Evolutionary conservation across 305 asterid genomes (phyloP), one percentile per base, ranked within the genome.

Genomic region (Solanum aculeatissimum): DNA sequence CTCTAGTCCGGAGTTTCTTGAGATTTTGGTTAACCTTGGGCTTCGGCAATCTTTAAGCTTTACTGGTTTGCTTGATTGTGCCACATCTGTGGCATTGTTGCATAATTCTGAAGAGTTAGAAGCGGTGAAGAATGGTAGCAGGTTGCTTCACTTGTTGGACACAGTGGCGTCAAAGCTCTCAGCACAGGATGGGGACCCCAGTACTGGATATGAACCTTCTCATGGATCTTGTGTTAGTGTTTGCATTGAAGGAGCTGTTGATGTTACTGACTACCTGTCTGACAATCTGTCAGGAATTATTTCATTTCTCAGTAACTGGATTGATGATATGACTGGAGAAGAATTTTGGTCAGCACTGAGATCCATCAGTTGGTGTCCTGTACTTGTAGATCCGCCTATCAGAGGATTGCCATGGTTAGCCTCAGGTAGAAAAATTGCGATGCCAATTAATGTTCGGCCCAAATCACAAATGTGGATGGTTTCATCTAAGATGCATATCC

Each of bases 311-410:
- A 85, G 87, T 72, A 89, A 93, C 91, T 86, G 92, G 89, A 88
- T 91, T 84, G 91, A 89, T 82, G 98, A 92, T 91, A 88, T 87
- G 87, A 89, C 90, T 71, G 80, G 84, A 85, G 97, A 93, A 84
- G 90, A 88, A 43, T 95, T 96, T 88, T 96, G 98, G 99, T 91
- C 91, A 38, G 91, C 89, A 83, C 85, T 96, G 84, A 89, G 85
- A 89, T 83, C 90, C 83, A 92, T 96, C 87, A 88, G 89, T 86
- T 96, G 99, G 99, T 96, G 99, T 92, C 98, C 97, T 53, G 95
- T 96, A 57, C 91, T 87, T 87, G 85, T 89, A 81, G 93, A 91
- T 83, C 94, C 98, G 13, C 98, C 98, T 81, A 82, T 93, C 69
- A 57, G 82, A 70, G 95, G 92, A 85, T 91, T 95, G 90, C 98